Evolutionary conservation across 2,329 filamentous ascomycete genomes (phyloP).

Genomic region (Colletotrichum karsti): DNA sequence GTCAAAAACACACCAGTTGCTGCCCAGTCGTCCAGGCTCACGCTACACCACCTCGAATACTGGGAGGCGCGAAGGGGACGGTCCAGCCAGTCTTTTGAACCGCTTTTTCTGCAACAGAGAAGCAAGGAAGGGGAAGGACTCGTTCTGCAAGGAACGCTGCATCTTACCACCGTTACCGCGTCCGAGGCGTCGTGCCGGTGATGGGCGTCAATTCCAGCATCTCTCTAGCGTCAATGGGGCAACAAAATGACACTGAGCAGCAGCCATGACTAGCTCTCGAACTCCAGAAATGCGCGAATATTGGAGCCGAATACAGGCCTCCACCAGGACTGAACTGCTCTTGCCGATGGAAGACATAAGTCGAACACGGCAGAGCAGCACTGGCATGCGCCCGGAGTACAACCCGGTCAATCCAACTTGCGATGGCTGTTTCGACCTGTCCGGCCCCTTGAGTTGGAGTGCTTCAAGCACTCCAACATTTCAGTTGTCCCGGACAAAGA

Average conservation of each 20-base stretch:
- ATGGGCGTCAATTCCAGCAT: constrained; percentile 18
- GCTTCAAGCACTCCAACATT: background rate
- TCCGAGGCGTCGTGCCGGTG: constrained; percentile 5
- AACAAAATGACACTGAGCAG: constrained; percentile 20
- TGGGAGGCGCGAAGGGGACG: background rate
- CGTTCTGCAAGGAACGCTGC: constrained; percentile 18
- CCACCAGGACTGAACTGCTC: background rate
- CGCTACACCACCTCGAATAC: constrained; percentile 3
- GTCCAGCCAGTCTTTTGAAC: constrained; percentile 3
- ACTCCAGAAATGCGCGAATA: constrained; percentile 21
- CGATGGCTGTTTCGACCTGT: background rate
- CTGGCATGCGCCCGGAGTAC: constrained; percentile 11
- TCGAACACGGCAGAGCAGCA: background rate
- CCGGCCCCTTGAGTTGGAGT: background rate
- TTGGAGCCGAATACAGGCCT: background rate
- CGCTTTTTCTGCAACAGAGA: background rate
- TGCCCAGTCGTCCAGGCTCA: background rate
- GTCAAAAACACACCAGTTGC: background rate
- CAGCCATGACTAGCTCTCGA: background rate
- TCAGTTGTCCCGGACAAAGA: constrained; percentile 18
- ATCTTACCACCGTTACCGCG: background rate
- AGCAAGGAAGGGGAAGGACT: background rate
- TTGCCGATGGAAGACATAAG: background rate
- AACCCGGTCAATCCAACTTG: background rate
- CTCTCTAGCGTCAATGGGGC: constrained; percentile 20